These are phyloP conservation scores for Nepenthes gracilis DNA, from an alignment of 148 eudicot genomes.

Conservation along the genomic window DNA sequence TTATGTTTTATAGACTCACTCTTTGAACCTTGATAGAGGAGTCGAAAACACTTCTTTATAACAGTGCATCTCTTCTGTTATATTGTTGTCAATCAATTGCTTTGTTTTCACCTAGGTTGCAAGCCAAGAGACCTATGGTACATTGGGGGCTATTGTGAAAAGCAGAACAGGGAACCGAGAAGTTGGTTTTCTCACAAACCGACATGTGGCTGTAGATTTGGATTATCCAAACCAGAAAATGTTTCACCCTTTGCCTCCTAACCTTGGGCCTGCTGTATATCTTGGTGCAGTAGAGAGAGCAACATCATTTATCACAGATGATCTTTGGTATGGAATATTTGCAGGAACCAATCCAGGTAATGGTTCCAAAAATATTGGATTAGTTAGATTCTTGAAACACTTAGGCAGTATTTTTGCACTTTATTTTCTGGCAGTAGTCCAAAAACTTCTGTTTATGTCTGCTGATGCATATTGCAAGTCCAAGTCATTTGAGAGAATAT, in stretches of 20 bases:
- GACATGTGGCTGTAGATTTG: constrained; percentile 66
- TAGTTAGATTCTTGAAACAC: no score
- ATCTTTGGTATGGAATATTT: constrained; percentile 64
- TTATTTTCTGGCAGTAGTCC: no score
- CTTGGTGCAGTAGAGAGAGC: constrained; percentile 74
- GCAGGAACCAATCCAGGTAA: constrained; percentile 74
- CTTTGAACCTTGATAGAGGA: no score
- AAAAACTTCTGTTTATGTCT: no score
- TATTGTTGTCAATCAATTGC: neutral
- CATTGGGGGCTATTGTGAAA: constrained; percentile 66
- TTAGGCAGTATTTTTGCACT: no score
- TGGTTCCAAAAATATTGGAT: neutral
- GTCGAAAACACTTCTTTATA: neutral
- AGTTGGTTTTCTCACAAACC: constrained; percentile 61
- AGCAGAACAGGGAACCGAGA: constrained; percentile 53
- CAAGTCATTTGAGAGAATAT: no score
- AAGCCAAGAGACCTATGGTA: constrained; percentile 58
- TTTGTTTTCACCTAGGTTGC: constrained; percentile 35
- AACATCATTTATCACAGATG: constrained; percentile 57
- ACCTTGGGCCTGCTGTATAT: constrained; percentile 69
- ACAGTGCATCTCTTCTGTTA: neutral
- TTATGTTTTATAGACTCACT: no score
- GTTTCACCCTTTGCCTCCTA: constrained; percentile 71
- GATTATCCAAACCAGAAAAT: constrained; percentile 68
- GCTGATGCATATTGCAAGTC: no score